Evolutionary conservation across 257 asterid genomes (phyloP).

Genomic region (Marsdenia floribunda): DNA sequence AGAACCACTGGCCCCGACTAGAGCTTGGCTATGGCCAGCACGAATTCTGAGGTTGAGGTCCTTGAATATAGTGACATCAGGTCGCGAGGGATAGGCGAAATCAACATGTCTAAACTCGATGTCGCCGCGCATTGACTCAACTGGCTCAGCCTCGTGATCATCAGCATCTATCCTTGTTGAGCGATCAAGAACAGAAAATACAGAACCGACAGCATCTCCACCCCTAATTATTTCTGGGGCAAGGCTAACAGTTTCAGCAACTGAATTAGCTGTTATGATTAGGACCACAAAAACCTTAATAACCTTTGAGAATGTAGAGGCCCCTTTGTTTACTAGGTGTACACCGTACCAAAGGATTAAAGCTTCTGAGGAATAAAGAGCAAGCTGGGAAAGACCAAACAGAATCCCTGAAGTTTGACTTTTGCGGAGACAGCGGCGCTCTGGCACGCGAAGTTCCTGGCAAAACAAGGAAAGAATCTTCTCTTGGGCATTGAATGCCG

Average conservation of each 20-base stretch:
- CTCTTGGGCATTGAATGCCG: conserved; percentile 90
- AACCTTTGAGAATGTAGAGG: conserved; percentile 86
- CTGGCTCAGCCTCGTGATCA: conserved; percentile 70
- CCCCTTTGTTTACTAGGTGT: conserved; percentile 71
- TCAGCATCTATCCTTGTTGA: conserved; percentile 76
- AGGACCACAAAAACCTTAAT: conserved; percentile 90
- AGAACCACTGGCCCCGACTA: conserved; percentile 95
- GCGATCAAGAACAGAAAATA: conserved; percentile 82
- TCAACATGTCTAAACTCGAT: conserved; percentile 90
- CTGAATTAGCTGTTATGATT: conserved; percentile 89
- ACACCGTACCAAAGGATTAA: conserved; percentile 90
- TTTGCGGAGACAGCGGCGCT: conserved; percentile 57
- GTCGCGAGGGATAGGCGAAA: conserved; percentile 90
- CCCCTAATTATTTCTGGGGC: conserved; percentile 96
- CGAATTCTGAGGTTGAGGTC: conserved; percentile 75
- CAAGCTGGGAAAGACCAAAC: conserved; percentile 93
- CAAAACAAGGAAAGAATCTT: conserved; percentile 64
- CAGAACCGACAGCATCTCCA: conserved; percentile 95
- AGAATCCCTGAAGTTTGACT: conserved; percentile 71
- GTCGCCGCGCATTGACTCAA: conserved; percentile 77
- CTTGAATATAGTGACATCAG: conserved; percentile 77
- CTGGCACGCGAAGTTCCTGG: conserved; percentile 76
- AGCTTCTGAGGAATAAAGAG: conserved; percentile 94
- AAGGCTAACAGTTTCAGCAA: conserved; percentile 90
- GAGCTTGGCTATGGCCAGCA: conserved; percentile 97